Base-by-base conservation (phyloP, 2,329 filamentous ascomycete species). In the Cyphellophora attinorum region DNA sequence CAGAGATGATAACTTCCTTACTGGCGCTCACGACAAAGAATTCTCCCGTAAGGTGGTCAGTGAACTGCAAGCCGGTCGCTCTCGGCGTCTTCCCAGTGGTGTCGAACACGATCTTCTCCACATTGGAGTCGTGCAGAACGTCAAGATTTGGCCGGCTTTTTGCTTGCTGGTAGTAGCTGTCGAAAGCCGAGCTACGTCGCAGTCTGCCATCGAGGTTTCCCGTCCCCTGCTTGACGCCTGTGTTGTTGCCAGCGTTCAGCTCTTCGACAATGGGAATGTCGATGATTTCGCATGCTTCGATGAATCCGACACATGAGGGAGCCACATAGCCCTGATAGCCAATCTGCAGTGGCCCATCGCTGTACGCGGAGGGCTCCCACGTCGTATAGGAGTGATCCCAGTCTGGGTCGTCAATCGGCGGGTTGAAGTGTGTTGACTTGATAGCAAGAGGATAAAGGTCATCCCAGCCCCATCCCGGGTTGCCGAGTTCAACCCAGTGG, bases 1-100 rank as follows among this genome's bases (percentile, higher is more conserved):
- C 55, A 16, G 56, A 56, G n/a, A 61, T 44, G 35, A 61, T 59
- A 4, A 55, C 46, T 27, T 55, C 53, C 27, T 48, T 50, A 16
- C 21, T 42, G 3, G 50, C 52, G 5, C 41, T 40, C 2, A 56
- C 41, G 5, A 36, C 35, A 19, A 42, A 31, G 11, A 35, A 36
- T 18, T 32, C 27, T 5, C 31, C 36, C 6, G 48, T 53, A 3
- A 21, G 16, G 18, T 34, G 13, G 17, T 35, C 35, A 13, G 35
- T 38, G 16, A 35, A 41, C 12, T 29, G 21, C 14, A 37, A 29
- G 6, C 37, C 33, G 8, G 33, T 31, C n/a, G 37, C 40, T 12
- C 14, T 30, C 11, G 41, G 35, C 15, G 34, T 28, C 6, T 28
- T 31, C 11, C 35, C 40, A 19, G 16, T 19, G 28, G 15, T 38